Conservation (phyloP, 2,329 filamentous ascomycete species). For the Thelonectria olida region DNA sequence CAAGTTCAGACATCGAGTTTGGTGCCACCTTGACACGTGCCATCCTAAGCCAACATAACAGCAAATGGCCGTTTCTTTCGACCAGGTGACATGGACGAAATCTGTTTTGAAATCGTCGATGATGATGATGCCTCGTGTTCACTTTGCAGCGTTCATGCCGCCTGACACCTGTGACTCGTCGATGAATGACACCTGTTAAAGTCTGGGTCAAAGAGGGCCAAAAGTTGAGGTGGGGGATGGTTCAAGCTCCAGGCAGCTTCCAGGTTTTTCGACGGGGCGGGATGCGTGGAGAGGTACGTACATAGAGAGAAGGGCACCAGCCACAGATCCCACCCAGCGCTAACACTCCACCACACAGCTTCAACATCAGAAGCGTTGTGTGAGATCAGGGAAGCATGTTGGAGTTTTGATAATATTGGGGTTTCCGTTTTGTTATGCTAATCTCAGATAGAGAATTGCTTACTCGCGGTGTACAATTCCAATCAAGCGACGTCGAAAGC, state of each 20-base stretch:
- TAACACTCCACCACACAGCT: background rate
- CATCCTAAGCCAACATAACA: background rate
- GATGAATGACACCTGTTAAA: conserved; percentile 6
- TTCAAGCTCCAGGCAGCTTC: background rate
- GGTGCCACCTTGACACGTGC: background rate
- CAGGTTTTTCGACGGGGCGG: too few relatives aligned
- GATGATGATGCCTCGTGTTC: background rate
- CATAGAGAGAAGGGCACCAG: background rate
- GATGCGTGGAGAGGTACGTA: too few relatives aligned
- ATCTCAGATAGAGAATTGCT: background rate
- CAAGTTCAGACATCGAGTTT: background rate
- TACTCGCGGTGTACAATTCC: background rate
- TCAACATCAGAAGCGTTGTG: background rate
- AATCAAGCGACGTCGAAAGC: background rate
- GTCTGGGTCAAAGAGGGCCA: too few relatives aligned
- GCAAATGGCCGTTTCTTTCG: background rate
- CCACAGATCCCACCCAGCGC: conserved; percentile 2
- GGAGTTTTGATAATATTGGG: background rate
- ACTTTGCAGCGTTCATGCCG: background rate
- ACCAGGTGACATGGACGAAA: background rate
- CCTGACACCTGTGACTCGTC: background rate
- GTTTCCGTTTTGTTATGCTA: background rate
- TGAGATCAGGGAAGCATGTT: background rate
- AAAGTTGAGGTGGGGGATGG: background rate
- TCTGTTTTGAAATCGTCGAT: background rate